Evolutionary conservation across 306 rosid species (phyloP), one percentile per base, ranked within the genome.

Genomic region (Styphnolobium japonicum): DNA sequence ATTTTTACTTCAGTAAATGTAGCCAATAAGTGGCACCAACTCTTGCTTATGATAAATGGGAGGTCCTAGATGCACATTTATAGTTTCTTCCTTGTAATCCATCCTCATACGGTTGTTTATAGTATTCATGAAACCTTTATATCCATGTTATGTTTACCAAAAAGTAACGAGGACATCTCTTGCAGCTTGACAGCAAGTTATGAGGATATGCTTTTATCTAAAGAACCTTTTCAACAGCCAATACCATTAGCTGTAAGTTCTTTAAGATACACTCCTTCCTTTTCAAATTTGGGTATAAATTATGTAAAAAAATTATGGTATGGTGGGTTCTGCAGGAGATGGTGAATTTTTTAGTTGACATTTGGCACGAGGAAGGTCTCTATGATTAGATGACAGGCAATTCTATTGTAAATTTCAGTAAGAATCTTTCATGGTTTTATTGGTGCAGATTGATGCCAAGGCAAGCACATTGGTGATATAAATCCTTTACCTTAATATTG

Each of bases 281-380:
- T 73, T 55, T 71, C 43, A n/a, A 51, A 43, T 7, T 67, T 27
- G 34, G n/a, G 27, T 19, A 63, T 21, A 34, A 76, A 61, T 60
- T 75, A 72, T 52, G 58, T 52, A 14, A 3, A 39, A 8, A 39
- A 75, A 14, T 45, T 48, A 42, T 61, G 61, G 15, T 29, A 65
- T 66, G 73, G 77, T 33, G 62, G 40, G 10, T 75, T 82, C 56
- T 80, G 81, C 86, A 90, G 90, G 92, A 84, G 70, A 86, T 90
- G 87, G 97, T 93, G 58, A 85, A 85, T 58, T 88, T 87, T 83
- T 83, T 91, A 71, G 89, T 89, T 69, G 88, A 87, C 70, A 75
- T 84, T 66, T 93, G 95, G 97, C 86, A 77, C 0, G 91, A 88
- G 75, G 92, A 85, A 43, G 94, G 92, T 79, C 93, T 89, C 16